Evolutionary conservation across 805 yeast species (phyloP).

Genomic region (Yamadazyma laniorum): DNA sequence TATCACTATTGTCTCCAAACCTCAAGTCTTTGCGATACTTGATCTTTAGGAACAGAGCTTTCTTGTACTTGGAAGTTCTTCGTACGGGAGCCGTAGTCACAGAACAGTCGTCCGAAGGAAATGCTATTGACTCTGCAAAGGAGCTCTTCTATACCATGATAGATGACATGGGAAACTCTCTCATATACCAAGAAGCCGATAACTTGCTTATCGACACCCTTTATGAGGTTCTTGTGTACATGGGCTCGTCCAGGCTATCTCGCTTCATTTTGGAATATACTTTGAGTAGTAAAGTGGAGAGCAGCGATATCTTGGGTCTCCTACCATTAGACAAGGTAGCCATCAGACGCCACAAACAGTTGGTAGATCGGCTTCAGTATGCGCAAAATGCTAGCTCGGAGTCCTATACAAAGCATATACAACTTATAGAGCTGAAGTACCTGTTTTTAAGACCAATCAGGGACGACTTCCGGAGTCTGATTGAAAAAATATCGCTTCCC

Average conservation of each 20-base stretch:
- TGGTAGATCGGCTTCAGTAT: constrained; percentile 1
- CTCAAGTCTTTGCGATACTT: constrained; percentile 73
- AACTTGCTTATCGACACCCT: constrained; percentile 49
- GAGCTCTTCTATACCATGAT: constrained; percentile 44
- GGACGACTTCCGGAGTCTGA: constrained; percentile 9
- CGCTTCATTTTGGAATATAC: constrained; percentile 61
- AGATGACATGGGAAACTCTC: constrained; percentile 64
- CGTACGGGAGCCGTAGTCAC: constrained; percentile 4
- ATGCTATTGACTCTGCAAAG: constrained; percentile 18
- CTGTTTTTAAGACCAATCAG: constrained; percentile 32
- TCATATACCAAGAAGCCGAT: constrained; percentile 69
- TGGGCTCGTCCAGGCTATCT: constrained; percentile 49
- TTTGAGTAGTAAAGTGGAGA: constrained; percentile 41
- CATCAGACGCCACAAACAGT: constrained; percentile 1
- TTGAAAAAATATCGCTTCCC: not conserved
- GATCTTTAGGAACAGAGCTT: constrained; percentile 78
- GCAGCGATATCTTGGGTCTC: constrained; percentile 38
- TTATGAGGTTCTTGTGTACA: constrained; percentile 48
- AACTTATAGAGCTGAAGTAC: constrained; percentile 11
- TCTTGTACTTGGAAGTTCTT: constrained; percentile 53
- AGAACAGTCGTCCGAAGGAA: constrained; percentile 14
- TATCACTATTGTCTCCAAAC: constrained; percentile 58
- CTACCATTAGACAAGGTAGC: constrained; percentile 21
- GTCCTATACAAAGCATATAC: not conserved
- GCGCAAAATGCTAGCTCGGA: not conserved